phyloP scores from a whole-genome alignment of 306 rosid genomes.

The Quercus ilex region DNA sequence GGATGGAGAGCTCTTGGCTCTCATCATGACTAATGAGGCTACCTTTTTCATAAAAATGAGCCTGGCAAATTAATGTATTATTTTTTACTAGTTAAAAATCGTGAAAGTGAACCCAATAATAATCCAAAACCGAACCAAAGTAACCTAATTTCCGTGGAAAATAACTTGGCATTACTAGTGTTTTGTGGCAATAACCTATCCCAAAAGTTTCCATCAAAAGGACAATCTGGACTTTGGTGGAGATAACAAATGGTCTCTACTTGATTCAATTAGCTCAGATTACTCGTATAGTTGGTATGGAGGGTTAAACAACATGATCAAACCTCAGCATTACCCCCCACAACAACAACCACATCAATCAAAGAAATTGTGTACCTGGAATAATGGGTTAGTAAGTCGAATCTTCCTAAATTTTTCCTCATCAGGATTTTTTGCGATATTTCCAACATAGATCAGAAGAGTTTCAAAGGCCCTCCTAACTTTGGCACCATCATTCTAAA shows the following conservation, averaged over 20 bases:
- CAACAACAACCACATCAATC: too few species aligned
- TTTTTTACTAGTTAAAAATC: neutral
- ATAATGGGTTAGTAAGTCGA: slow-evolving; percentile 61
- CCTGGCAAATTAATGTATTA: neutral
- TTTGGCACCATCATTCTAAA: slow-evolving; percentile 70
- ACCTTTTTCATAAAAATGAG: neutral
- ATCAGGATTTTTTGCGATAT: slow-evolving; percentile 73
- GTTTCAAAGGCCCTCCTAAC: slow-evolving; percentile 76
- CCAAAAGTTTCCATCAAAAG: neutral
- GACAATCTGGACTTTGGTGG: neutral
- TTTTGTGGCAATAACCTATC: neutral
- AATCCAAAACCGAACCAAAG: neutral
- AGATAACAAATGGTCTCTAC: neutral
- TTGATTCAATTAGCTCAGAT: neutral
- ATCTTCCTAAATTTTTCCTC: slow-evolving; percentile 86
- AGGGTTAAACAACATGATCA: neutral
- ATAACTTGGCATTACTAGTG: neutral
- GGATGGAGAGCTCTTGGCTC: neutral
- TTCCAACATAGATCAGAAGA: slow-evolving; percentile 67
- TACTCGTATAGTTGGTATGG: neutral
- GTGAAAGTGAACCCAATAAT: neutral
- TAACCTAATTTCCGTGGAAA: neutral
- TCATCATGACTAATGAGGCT: neutral
- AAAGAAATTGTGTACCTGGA: slow-evolving; percentile 50
- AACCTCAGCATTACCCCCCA: neutral